Conservation (phyloP, 2,329 filamentous ascomycete species). For the Ciborinia camelliae region DNA sequence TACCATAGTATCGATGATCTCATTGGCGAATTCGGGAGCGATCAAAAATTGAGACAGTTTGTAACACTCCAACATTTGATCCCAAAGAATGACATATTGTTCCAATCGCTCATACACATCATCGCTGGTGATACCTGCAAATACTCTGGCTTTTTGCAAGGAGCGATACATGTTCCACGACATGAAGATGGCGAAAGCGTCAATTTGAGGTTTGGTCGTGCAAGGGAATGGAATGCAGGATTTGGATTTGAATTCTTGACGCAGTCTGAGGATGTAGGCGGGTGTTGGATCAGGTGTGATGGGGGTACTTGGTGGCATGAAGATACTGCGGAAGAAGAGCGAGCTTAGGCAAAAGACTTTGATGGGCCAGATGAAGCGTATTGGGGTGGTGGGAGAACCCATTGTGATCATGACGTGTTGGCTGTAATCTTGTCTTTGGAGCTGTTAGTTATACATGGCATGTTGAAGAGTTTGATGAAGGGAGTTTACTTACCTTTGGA, state of each 20-base stretch:
- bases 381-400: not conserved
- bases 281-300: not conserved
- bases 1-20: not conserved
- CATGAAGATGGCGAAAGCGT: not conserved
- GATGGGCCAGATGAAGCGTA: not conserved
- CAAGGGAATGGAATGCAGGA: not conserved
- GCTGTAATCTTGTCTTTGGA: not conserved
- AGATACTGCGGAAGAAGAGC: constrained; percentile 2
- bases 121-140: not conserved
- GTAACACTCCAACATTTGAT: not conserved
- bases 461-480: fast-evolving
- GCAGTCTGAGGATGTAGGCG: not conserved
- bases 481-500: not conserved
- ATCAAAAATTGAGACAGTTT: not conserved
- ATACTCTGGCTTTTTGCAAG: not conserved
- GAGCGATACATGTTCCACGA: not conserved
- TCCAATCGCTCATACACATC: not conserved
- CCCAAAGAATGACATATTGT: not conserved
- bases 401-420: not conserved
- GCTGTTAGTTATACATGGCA: not conserved
- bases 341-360: not conserved
- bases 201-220: not conserved
- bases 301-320: not conserved
- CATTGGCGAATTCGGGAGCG: not conserved
- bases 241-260: not conserved